Evolutionary conservation across 106 monocot species (phyloP).

Genomic region (Dioscorea alata): DNA sequence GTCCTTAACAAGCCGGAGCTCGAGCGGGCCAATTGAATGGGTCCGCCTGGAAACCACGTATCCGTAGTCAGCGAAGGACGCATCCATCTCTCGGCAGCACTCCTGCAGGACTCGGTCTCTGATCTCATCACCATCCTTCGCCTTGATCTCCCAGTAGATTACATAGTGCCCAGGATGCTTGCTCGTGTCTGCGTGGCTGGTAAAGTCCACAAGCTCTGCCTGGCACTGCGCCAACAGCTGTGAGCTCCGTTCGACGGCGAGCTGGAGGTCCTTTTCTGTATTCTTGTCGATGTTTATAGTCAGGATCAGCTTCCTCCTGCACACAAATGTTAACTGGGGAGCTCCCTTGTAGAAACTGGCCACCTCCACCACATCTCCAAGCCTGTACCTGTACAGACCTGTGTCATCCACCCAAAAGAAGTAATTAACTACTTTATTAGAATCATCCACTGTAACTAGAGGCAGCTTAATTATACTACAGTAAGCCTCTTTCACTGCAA

Average conservation of each 20-base stretch:
- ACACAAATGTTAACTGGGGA: constrained; percentile 43
- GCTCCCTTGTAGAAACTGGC: constrained; percentile 42
- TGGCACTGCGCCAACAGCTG: constrained; percentile 11
- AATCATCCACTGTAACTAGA: no score
- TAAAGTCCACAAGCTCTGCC: constrained; percentile 58
- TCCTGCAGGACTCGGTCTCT: constrained; percentile 16
- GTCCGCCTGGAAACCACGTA: constrained; percentile 37
- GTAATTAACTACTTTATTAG: no score
- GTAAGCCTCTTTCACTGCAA: no score
- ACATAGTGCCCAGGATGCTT: constrained; percentile 40
- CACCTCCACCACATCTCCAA: constrained; percentile 58
- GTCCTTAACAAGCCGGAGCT: constrained; percentile 38
- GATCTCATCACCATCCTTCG: neutral
- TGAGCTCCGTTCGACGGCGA: constrained; percentile 40
- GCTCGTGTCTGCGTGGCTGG: constrained; percentile 35
- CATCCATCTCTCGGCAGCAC: constrained; percentile 47
- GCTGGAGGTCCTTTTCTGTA: constrained; percentile 62
- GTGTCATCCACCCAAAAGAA: neutral
- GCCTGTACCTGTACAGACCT: constrained; percentile 62
- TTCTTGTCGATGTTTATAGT: constrained; percentile 67
- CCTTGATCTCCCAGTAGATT: constrained; percentile 60
- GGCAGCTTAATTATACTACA: no score
- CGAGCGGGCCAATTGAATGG: constrained; percentile 41
- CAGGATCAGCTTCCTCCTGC: constrained; percentile 54
- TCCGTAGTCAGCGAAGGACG: constrained; percentile 29